Conservation (phyloP, 148 eudicot species). For the Nepenthes mirabilis region DNA sequence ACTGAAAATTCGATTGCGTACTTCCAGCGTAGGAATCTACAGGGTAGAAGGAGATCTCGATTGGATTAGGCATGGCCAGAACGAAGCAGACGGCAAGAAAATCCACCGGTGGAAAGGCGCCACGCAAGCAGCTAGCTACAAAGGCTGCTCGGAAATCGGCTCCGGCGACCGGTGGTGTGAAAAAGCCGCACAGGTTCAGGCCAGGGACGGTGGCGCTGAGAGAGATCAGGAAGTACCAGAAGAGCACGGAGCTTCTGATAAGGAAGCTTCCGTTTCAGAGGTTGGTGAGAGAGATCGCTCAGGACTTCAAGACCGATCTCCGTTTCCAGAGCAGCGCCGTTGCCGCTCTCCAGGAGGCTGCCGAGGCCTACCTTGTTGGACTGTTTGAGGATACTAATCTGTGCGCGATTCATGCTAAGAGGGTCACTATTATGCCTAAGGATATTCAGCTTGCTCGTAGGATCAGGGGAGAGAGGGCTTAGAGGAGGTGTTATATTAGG, state of each 20-base stretch:
- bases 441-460: conserved; percentile 26
- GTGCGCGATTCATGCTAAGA: conserved; percentile 20
- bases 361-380: conserved; percentile 19
- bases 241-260: conserved; percentile 45
- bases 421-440: conserved; percentile 24
- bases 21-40: too few species aligned
- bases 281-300: conserved; percentile 45
- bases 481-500: not conserved
- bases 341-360: conserved; percentile 20
- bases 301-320: conserved; percentile 52
- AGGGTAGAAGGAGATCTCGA: too few species aligned
- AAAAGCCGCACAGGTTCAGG: conserved; percentile 46
- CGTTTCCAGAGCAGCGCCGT: conserved; percentile 47
- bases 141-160: conserved; percentile 47
- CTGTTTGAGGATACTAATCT: conserved; percentile 15
- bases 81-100: conserved; percentile 46
- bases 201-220: conserved; percentile 44
- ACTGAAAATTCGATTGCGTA: too few species aligned
- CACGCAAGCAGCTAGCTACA: conserved; percentile 40
- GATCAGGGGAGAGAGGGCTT: conserved; percentile 27
- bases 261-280: conserved; percentile 48
- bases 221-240: conserved; percentile 52
- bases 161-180: conserved; percentile 48
- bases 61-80: conserved; percentile 21
- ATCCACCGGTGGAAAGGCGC: conserved; percentile 46